These are phyloP conservation scores for Cadophora sp. DNA, from an alignment of 2,329 filamentous ascomycete genomes.

Conservation along the genomic window DNA sequence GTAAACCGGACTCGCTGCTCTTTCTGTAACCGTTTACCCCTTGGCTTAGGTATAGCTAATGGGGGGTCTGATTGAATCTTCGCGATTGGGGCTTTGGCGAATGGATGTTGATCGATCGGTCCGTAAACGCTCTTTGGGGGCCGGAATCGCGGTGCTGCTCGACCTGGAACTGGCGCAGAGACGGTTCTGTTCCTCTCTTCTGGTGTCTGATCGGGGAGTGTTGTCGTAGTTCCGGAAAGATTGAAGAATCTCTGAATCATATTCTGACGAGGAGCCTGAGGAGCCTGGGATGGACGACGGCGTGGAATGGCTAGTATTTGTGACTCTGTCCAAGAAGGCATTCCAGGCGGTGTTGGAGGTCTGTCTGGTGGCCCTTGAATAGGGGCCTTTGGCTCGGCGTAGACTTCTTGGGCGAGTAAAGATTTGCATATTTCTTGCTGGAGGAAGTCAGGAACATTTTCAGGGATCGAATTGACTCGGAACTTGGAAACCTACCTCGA, in stretches of 20 bases:
- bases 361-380: slow-evolving; percentile 40
- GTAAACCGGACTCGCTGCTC: slow-evolving; percentile 38
- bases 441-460: neutral
- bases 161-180: slow-evolving; percentile 27
- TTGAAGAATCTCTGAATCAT: slow-evolving; percentile 37
- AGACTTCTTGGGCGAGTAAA: slow-evolving; percentile 39
- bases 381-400: slow-evolving; percentile 43
- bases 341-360: slow-evolving; percentile 43
- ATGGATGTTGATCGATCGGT: slow-evolving; percentile 43
- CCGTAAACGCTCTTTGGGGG: slow-evolving; percentile 43
- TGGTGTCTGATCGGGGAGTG: neutral
- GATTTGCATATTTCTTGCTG: slow-evolving; percentile 27
- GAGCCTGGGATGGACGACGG: slow-evolving; percentile 14
- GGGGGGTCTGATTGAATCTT: neutral
- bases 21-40: slow-evolving; percentile 22
- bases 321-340: slow-evolving; percentile 45
- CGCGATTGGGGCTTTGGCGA: slow-evolving; percentile 37
- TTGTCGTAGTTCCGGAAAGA: slow-evolving; percentile 27
- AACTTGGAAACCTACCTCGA: slow-evolving; percentile 26
- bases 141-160: slow-evolving; percentile 40
- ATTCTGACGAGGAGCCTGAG: slow-evolving; percentile 24
- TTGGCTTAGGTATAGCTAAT: slow-evolving; percentile 10
- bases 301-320: slow-evolving; percentile 32
- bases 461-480: neutral
- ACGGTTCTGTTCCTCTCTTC: slow-evolving; percentile 15